Base-by-base conservation (phyloP, 176 grass and related monocot genomes). In the Hyparrhenia diplandra region DNA sequence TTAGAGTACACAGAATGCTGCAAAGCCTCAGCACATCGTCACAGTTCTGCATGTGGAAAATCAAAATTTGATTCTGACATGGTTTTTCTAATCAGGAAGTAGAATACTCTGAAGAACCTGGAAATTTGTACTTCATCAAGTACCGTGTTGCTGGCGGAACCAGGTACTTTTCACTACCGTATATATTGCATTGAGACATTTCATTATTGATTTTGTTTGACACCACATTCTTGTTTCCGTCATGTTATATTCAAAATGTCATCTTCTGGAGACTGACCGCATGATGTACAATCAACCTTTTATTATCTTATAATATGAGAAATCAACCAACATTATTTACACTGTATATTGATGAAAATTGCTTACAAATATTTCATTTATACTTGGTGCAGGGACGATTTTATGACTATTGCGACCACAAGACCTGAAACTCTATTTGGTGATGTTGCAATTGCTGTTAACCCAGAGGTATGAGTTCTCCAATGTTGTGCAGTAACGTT, bases 21-120 rank as follows among this genome's bases (percentile, higher is more conserved):
- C 77, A 65, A 32, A 76, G 54, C 20, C 55, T 78, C 12, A 73
- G 21, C 28, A 83, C 24, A 75, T 84, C 52, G 71, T 80, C 13
- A 68, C 67, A 8, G 27, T 84, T 76, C 46, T 74, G 51, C 51
- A 47, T 54, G 59, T 77, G 47, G 59, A 39, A 84, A 68, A 39
- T 40, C 23, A 61, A 61, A 46, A 85, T 82, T 73, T 82, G 54
- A 80, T 80, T 59, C 34, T 68, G 28, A 76, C 67, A 75, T 64
- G 29, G 43, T 80, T 73, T 64, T 59, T n/a, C 27, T 81, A 55
- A 89, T 78, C 76, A 98, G 95, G 95, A 98, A 89, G 95, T 98
- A 46, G 95, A 95, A 83, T 94, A 98, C 87, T 98, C 90, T 55
- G 95, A 98, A 88, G 95, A 98, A 82, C 90, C 92, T 84, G 92